phyloP scores from a whole-genome alignment of 2,329 filamentous ascomycete genomes.

The Pseudogymnoascus sp. region DNA sequence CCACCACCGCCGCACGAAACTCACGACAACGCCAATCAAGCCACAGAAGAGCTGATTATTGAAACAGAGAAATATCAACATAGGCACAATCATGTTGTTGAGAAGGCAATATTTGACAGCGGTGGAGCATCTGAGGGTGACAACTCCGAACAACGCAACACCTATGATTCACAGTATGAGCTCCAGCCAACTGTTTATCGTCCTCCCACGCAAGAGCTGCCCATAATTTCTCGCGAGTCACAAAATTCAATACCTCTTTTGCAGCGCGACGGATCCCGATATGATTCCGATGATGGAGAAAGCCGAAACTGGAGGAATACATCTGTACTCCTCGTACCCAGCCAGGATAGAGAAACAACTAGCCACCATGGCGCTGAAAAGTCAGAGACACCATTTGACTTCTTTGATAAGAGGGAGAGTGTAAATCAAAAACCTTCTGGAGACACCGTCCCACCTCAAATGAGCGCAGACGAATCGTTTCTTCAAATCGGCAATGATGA shows the following conservation, averaged over 20 bases:
- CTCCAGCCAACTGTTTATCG: conserved; percentile 25
- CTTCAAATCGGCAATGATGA: conserved; percentile 17
- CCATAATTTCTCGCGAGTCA: conserved; percentile 60
- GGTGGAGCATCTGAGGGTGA: conserved; percentile 22
- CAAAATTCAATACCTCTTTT: conserved; percentile 71
- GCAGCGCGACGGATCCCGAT: conserved; percentile 54
- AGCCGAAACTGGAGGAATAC: conserved; percentile 45
- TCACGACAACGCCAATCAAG: background rate
- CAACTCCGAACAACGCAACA: conserved; percentile 11
- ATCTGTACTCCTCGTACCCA: conserved; percentile 45
- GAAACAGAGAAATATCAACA: conserved; percentile 38
- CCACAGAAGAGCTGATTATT: background rate
- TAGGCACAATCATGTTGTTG: conserved; percentile 37
- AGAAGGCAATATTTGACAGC: conserved; percentile 32
- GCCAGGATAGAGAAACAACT: conserved; percentile 28
- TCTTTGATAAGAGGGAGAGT: conserved; percentile 46
- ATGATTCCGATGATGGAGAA: conserved; percentile 35
- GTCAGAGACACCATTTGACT: conserved; percentile 43
- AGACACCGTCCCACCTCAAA: conserved; percentile 15
- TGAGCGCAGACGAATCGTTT: conserved; percentile 29
- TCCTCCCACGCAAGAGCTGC: conserved; percentile 35
- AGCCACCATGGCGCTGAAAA: conserved; percentile 21
- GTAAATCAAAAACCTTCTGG: conserved; percentile 26
- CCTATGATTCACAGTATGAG: conserved; percentile 14
- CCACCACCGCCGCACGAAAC: conserved; percentile 11